These are phyloP conservation scores for Larix kaempferi DNA, from an alignment of 75 land plant genomes.

Conservation along the genomic window DNA sequence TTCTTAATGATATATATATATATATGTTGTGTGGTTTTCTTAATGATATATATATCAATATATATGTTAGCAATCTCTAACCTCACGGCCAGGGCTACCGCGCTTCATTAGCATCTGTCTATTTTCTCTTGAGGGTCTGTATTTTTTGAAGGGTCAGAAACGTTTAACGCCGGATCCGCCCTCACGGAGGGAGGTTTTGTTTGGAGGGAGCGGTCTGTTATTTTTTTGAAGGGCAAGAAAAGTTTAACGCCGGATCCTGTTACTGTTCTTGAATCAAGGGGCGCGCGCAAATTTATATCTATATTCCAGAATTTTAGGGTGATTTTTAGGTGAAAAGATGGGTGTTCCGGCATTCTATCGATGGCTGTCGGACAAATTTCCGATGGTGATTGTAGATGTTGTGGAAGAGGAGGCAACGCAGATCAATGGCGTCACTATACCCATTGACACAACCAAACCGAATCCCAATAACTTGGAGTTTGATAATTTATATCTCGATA, in stretches of 20 bases:
- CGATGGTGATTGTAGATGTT: background rate
- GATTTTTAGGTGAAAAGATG: background rate
- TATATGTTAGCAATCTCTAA: too few relatives aligned
- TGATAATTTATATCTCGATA: conserved; percentile 72
- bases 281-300: background rate
- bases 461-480: conserved; percentile 64
- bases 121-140: too few relatives aligned
- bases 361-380: background rate
- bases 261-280: background rate
- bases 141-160: too few relatives aligned
- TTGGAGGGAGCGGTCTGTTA: too few relatives aligned
- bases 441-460: conserved; percentile 34
- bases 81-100: too few relatives aligned
- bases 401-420: background rate
- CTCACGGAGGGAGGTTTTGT: too few relatives aligned
- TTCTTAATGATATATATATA: too few relatives aligned
- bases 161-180: too few relatives aligned
- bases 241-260: background rate
- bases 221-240: too few relatives aligned
- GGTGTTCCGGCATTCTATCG: background rate
- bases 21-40: too few relatives aligned
- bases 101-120: too few relatives aligned
- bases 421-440: background rate
- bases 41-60: too few relatives aligned
- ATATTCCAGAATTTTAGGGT: background rate